Conservation (phyloP, 2,329 filamentous ascomycete genomes). For the Macroventuria anomochaeta region DNA sequence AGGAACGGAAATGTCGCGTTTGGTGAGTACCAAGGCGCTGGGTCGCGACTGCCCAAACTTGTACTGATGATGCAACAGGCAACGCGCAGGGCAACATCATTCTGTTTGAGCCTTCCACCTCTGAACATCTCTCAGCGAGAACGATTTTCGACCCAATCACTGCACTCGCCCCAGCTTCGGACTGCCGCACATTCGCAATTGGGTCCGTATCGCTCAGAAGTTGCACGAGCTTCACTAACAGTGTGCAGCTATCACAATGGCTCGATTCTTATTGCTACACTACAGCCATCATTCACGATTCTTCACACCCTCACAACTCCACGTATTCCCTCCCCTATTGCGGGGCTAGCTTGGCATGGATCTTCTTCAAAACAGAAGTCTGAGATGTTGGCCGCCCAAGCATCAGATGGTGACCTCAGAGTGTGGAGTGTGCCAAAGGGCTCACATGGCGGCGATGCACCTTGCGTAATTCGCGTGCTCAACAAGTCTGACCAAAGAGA, state of each 20-base stretch:
- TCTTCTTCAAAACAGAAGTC: conserved; percentile 96
- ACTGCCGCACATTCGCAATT: conserved; percentile 95
- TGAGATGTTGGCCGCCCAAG: conserved; percentile 95
- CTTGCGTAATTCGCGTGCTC: conserved; percentile 86
- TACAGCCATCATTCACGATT: conserved; percentile 92
- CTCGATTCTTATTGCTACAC: conserved; percentile 84
- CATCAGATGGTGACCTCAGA: conserved; percentile 85
- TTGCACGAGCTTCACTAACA: conserved; percentile 25
- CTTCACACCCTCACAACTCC: conserved; percentile 89
- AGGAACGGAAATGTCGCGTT: conserved; percentile 95
- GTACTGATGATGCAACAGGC: conserved; percentile 60
- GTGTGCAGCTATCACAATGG: conserved; percentile 84
- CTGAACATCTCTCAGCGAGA: conserved; percentile 87
- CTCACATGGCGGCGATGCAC: conserved; percentile 70
- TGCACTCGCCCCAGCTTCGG: conserved; percentile 84
- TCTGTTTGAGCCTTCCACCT: conserved; percentile 89
- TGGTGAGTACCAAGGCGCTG: conserved; percentile 65
- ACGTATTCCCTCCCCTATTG: conserved; percentile 82
- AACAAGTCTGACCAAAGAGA: conserved; percentile 77
- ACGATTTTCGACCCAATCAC: conserved; percentile 96
- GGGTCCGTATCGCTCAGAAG: conserved; percentile 64
- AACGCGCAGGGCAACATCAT: conserved; percentile 93
- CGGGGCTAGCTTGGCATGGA: conserved; percentile 91
- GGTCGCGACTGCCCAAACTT: conserved; percentile 13
- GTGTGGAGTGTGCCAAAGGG: conserved; percentile 96